A percentile compares a stretch with the other conserved stretches of the same genome.
phyloP scores from a whole-genome alignment of 345 rosid genomes.

The Linum lewisii region DNA sequence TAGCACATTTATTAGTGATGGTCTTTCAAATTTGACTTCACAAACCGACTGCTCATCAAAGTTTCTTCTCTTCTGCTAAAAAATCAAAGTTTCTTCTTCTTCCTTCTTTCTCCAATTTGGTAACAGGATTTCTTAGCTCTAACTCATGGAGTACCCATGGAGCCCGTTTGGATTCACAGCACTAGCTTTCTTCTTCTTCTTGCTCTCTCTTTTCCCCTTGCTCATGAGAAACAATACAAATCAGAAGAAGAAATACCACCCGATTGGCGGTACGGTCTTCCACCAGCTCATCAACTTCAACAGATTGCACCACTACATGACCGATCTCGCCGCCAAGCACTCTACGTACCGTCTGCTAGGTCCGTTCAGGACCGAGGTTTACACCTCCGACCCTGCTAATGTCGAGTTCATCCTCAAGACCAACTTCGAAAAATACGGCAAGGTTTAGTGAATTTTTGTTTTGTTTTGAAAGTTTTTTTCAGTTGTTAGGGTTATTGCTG shows the following conservation, averaged over 20 bases:
- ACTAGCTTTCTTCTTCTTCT: conserved; percentile 12
- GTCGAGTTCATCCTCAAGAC: conserved; percentile 44
- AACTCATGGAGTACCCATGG: conserved; percentile 7
- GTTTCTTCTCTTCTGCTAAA: too few species aligned
- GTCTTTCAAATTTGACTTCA: too few species aligned
- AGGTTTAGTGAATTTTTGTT: conserved; percentile 14
- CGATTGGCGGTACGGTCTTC: conserved; percentile 40
- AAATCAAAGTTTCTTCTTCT: too few species aligned
- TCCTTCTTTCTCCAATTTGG: background rate
- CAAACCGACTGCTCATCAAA: too few species aligned
- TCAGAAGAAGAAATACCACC: conserved; percentile 27
- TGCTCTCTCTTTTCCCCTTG: conserved; percentile 3
- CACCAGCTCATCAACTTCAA: conserved; percentile 48
- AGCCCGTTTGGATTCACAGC: conserved; percentile 12
- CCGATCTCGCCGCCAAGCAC: conserved; percentile 34
- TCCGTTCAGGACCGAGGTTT: conserved; percentile 40
- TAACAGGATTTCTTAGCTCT: too few species aligned
- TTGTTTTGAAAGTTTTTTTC: background rate
- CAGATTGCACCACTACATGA: conserved; percentile 44
- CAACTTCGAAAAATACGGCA: conserved; percentile 39
- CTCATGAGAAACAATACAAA: conserved; percentile 1
- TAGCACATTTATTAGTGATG: too few species aligned
- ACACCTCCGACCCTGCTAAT: conserved; percentile 34
- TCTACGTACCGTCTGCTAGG: conserved; percentile 37
- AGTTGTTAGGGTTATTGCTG: background rate